phyloP scores from a whole-genome alignment of 306 rosid genomes.

The Potentilla sterilis region DNA sequence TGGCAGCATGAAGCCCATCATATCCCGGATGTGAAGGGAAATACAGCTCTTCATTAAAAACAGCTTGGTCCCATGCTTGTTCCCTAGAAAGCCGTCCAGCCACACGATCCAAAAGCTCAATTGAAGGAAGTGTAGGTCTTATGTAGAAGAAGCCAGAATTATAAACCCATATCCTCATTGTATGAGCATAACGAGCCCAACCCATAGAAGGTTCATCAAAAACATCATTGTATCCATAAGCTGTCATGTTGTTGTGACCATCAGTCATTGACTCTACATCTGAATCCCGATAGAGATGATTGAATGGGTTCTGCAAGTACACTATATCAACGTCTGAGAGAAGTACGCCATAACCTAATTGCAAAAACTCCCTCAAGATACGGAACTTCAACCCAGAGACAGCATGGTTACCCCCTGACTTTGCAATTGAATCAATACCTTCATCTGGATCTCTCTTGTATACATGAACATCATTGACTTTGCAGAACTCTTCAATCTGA shows the following conservation, averaged over 20 bases:
- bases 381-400: constrained; percentile 81
- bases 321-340: constrained; percentile 86
- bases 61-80: constrained; percentile 88
- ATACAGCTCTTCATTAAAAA: constrained; percentile 79
- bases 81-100: constrained; percentile 57
- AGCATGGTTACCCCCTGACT: constrained; percentile 67
- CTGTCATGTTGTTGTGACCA: constrained; percentile 79
- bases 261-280: constrained; percentile 92
- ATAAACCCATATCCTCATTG: constrained; percentile 94
- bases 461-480: constrained; percentile 64
- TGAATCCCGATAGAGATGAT: constrained; percentile 75
- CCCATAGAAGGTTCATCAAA: constrained; percentile 90
- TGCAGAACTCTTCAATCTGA: constrained; percentile 58
- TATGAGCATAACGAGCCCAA: constrained; percentile 91
- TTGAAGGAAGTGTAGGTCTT: constrained; percentile 83
- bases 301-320: constrained; percentile 84
- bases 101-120: constrained; percentile 84
- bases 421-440: constrained; percentile 57
- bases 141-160: constrained; percentile 90
- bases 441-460: constrained; percentile 80
- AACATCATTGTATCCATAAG: constrained; percentile 83
- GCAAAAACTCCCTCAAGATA: constrained; percentile 79
- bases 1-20: constrained; percentile 78
- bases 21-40: constrained; percentile 82
- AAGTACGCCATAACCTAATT: constrained; percentile 77